Evolutionary conservation across 192 early-diverging fungal species (phyloP).

Genomic region (Entrophospora sp.): DNA sequence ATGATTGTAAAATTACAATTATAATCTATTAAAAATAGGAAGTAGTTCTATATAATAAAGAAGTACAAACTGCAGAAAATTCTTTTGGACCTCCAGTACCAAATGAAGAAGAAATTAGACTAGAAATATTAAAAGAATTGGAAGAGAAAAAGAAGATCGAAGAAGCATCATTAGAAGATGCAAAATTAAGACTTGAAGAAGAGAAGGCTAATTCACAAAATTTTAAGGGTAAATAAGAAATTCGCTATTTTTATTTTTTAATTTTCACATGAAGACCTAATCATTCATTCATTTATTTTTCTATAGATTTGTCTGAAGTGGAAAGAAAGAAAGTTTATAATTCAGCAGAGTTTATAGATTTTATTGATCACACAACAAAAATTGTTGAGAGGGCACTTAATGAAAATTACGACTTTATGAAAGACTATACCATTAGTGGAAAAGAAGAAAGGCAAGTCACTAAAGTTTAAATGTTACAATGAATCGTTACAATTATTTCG

Average conservation of each 20-base stretch:
- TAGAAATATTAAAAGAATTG: slow-evolving; percentile 56
- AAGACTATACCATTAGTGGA: slow-evolving; percentile 76
- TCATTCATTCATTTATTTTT: background rate
- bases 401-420: slow-evolving; percentile 84
- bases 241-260: background rate
- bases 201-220: slow-evolving; percentile 31
- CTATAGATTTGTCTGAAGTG: slow-evolving; percentile 71
- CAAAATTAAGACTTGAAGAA: slow-evolving; percentile 29
- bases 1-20: background rate
- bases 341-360: slow-evolving; percentile 71
- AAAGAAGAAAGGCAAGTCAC: slow-evolving; percentile 49
- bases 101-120: slow-evolving; percentile 40
- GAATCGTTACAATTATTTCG: background rate
- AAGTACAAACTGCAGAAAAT: slow-evolving; percentile 62
- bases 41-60: slow-evolving; percentile 83
- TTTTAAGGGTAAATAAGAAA: slow-evolving; percentile 26
- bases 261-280: background rate
- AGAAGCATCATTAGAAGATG: slow-evolving; percentile 38
- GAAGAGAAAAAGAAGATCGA: slow-evolving; percentile 45
- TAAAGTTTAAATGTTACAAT: background rate
- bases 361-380: slow-evolving; percentile 81
- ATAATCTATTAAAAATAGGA: too few species aligned
- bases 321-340: slow-evolving; percentile 68
- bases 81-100: slow-evolving; percentile 42
- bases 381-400: slow-evolving; percentile 84